Conservation (phyloP, 306 rosid species). For the Oxytropis ochrocephala region DNA sequence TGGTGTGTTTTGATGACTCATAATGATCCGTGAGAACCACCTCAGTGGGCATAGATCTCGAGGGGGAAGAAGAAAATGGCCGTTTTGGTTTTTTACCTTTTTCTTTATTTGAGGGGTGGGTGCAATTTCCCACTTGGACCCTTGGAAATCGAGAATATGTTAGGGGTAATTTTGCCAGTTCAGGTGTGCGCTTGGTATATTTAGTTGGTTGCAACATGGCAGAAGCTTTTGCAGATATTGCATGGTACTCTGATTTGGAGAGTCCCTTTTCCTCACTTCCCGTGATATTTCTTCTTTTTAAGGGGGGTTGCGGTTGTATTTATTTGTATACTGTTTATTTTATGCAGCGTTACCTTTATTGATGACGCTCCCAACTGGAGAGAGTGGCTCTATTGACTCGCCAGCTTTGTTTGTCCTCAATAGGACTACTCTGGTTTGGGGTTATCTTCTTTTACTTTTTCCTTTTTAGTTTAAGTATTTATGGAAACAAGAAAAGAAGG, state of each 20-base stretch:
- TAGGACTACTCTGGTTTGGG: neutral
- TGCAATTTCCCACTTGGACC: conserved; percentile 2
- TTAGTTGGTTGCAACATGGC: conserved; percentile 35
- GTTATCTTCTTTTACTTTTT: neutral
- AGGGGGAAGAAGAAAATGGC: conserved; percentile 39
- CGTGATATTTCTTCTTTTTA: conserved; percentile 42
- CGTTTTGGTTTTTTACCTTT: neutral
- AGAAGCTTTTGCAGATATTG: conserved; percentile 50
- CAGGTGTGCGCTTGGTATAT: conserved; percentile 7
- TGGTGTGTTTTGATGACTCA: conserved; percentile 24
- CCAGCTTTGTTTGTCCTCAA: conserved; percentile 9
- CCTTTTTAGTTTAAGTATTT: neutral
- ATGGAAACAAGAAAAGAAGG: neutral
- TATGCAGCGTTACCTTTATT: conserved; percentile 21
- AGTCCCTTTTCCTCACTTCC: conserved; percentile 36
- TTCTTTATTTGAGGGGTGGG: neutral
- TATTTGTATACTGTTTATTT: neutral
- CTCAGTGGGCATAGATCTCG: conserved; percentile 59
- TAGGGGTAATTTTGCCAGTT: conserved; percentile 24
- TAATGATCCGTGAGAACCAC: conserved; percentile 29
- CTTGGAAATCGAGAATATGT: conserved; percentile 14
- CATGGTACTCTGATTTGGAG: conserved; percentile 34
- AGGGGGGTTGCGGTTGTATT: conserved; percentile 31
- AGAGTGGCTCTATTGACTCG: conserved; percentile 8
- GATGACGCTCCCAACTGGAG: conserved; percentile 11